Evolutionary conservation across 345 rosid genomes (phyloP).

Genomic region (Ceriops zippeliana): DNA sequence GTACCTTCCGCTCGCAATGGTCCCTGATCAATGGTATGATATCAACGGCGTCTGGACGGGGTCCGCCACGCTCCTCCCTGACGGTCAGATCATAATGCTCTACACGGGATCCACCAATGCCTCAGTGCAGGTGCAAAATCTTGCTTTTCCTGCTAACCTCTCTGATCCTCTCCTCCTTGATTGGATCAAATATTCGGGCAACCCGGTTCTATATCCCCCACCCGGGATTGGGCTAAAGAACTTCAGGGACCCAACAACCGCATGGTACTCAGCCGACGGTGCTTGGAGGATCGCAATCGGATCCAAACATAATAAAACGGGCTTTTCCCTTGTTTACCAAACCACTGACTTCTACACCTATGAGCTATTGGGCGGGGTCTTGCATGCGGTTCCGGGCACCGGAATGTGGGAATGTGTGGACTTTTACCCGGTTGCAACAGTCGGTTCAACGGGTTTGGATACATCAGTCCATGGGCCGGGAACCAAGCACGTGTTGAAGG

Average conservation of each 20-base stretch:
- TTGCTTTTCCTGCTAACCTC: slow-evolving; percentile 73
- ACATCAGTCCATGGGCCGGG: slow-evolving; percentile 62
- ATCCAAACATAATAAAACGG: slow-evolving; percentile 53
- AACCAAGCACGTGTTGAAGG: slow-evolving; percentile 78
- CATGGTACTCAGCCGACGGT: slow-evolving; percentile 63
- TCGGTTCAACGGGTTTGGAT: slow-evolving; percentile 53
- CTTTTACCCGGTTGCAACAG: slow-evolving; percentile 72
- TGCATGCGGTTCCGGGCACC: slow-evolving; percentile 74
- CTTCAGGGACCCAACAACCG: slow-evolving; percentile 91
- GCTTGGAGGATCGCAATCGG: slow-evolving; percentile 71
- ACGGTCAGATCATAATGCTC: slow-evolving; percentile 66
- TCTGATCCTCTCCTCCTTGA: slow-evolving; percentile 82
- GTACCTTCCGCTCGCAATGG: slow-evolving; percentile 73
- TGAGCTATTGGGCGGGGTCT: slow-evolving; percentile 36
- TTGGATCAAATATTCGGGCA: slow-evolving; percentile 71
- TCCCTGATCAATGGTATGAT: slow-evolving; percentile 75
- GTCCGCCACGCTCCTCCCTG: slow-evolving; percentile 70
- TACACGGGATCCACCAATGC: slow-evolving; percentile 71
- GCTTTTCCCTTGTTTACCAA: slow-evolving; percentile 62
- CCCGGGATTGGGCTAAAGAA: slow-evolving; percentile 49
- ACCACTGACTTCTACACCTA: slow-evolving; percentile 54
- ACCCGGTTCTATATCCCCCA: slow-evolving; percentile 79
- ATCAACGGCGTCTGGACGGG: slow-evolving; percentile 88
- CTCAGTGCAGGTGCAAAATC: slow-evolving; percentile 74
- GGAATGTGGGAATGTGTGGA: slow-evolving; percentile 99